Conservation (phyloP, 83 land plant species). For the Thuja plicata region DNA sequence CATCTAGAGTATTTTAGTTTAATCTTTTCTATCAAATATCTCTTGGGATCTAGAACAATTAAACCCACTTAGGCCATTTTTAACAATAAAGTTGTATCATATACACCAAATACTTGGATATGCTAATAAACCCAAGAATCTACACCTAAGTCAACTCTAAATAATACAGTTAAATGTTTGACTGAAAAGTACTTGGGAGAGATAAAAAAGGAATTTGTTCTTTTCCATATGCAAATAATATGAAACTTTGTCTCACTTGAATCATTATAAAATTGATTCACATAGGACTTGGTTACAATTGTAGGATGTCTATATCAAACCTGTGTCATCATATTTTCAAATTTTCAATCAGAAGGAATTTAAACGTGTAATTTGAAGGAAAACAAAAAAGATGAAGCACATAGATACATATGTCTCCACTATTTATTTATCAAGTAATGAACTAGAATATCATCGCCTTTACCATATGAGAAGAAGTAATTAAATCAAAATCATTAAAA, state of each 20-base stretch:
- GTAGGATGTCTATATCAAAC: not conserved
- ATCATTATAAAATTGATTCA: not conserved
- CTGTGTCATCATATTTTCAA: not conserved
- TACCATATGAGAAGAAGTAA: not conserved
- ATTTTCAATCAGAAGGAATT: not conserved
- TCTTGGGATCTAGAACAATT: no score
- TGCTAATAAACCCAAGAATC: not conserved
- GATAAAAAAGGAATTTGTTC: not conserved
- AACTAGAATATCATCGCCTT: not conserved
- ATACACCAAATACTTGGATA: not conserved
- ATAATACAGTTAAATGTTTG: not conserved
- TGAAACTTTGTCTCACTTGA: not conserved
- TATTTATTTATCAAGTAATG: not conserved
- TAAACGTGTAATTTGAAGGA: not conserved
- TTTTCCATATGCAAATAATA: not conserved
- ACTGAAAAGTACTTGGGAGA: not conserved
- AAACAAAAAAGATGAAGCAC: not conserved
- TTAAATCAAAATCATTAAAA: not conserved
- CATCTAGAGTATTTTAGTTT: no score
- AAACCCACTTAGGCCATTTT: not conserved
- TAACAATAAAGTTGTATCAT: not conserved
- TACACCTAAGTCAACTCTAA: not conserved
- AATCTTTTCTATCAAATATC: no score
- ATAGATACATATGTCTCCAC: not conserved
- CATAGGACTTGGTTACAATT: slow-evolving; percentile 6